phyloP scores from a whole-genome alignment of 2,329 filamentous ascomycete genomes.

The Exophiala viscosa region DNA sequence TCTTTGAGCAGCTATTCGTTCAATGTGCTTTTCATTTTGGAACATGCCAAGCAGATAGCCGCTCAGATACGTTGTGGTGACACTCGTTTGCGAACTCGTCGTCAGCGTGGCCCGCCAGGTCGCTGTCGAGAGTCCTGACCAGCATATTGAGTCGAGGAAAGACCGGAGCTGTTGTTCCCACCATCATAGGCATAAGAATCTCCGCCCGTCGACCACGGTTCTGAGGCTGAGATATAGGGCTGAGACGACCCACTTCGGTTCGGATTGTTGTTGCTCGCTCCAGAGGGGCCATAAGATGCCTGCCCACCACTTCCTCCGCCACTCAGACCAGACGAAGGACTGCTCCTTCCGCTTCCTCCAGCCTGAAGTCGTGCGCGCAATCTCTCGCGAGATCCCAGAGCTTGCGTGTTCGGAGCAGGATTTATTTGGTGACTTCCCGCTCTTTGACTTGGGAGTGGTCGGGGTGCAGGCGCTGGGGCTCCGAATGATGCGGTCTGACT shows the following conservation, averaged over 20 bases:
- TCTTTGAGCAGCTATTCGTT: too few species aligned
- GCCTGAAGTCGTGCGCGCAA: slow-evolving; percentile 76
- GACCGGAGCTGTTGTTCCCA: slow-evolving; percentile 12
- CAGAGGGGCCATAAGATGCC: slow-evolving; percentile 13
- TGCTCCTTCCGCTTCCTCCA: slow-evolving; percentile 35
- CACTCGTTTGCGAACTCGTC: background rate
- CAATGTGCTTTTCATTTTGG: too few species aligned
- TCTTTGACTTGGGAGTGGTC: slow-evolving; percentile 69
- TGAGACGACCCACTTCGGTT: slow-evolving; percentile 16
- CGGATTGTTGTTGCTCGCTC: slow-evolving; percentile 9
- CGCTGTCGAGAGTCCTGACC: slow-evolving; percentile 22
- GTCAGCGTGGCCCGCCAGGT: slow-evolving; percentile 25
- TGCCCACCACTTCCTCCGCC: slow-evolving; percentile 12
- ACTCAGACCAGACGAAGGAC: slow-evolving; percentile 19
- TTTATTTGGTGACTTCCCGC: slow-evolving; percentile 68
- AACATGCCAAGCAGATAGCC: too few species aligned
- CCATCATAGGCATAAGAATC: slow-evolving; percentile 17
- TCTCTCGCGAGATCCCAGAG: slow-evolving; percentile 49
- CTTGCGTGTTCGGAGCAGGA: slow-evolving; percentile 36
- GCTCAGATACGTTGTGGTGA: too few species aligned
- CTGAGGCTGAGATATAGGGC: slow-evolving; percentile 28
- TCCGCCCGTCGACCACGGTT: slow-evolving; percentile 27
- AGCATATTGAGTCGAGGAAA: slow-evolving; percentile 19
- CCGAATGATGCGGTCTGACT: slow-evolving; percentile 9
- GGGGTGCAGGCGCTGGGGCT: slow-evolving; percentile 36